Percentiles rank a stretch among this genome's conserved stretches.
phyloP scores from a whole-genome alignment of 2,329 filamentous ascomycete species.

The Geoglossum cookeanum region DNA sequence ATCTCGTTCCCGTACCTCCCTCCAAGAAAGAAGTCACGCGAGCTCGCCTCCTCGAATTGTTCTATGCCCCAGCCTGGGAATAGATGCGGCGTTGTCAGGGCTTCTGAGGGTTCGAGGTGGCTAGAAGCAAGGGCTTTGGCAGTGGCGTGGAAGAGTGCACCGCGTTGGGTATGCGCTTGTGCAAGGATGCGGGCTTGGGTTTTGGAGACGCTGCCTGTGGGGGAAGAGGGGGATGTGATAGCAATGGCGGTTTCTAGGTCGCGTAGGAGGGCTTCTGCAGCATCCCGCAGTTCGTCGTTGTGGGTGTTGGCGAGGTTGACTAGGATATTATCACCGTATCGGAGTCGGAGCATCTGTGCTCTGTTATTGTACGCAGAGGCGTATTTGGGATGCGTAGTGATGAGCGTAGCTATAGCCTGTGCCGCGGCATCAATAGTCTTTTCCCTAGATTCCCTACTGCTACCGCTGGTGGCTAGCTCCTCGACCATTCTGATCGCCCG shows the following conservation, averaged over 20 bases:
- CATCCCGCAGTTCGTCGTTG: slow-evolving; percentile 15
- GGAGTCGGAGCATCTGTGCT: slow-evolving; percentile 43
- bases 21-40: slow-evolving; percentile 42
- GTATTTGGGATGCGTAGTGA: slow-evolving; percentile 34
- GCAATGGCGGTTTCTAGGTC: slow-evolving; percentile 40
- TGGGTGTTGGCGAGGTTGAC: slow-evolving; percentile 13
- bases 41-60: slow-evolving; percentile 43
- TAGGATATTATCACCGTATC: slow-evolving; percentile 42
- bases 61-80: slow-evolving; percentile 27
- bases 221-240: slow-evolving; percentile 35
- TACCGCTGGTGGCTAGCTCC: slow-evolving; percentile 21
- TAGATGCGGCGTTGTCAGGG: neutral
- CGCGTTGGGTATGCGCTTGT: slow-evolving; percentile 53
- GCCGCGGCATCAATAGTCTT: slow-evolving; percentile 25
- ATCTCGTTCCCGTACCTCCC: slow-evolving; percentile 36
- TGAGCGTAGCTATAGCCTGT: slow-evolving; percentile 28
- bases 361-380: slow-evolving; percentile 59
- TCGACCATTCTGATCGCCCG: slow-evolving; percentile 36
- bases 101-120: slow-evolving; percentile 15
- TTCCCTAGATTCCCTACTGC: neutral
- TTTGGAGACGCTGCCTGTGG: slow-evolving; percentile 37
- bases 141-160: slow-evolving; percentile 41
- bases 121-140: slow-evolving; percentile 25
- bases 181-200: slow-evolving; percentile 46
- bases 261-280: slow-evolving; percentile 21